These are phyloP conservation scores for Penicillium crustosum DNA, from an alignment of 2,329 filamentous ascomycete genomes.

Conservation along the genomic window DNA sequence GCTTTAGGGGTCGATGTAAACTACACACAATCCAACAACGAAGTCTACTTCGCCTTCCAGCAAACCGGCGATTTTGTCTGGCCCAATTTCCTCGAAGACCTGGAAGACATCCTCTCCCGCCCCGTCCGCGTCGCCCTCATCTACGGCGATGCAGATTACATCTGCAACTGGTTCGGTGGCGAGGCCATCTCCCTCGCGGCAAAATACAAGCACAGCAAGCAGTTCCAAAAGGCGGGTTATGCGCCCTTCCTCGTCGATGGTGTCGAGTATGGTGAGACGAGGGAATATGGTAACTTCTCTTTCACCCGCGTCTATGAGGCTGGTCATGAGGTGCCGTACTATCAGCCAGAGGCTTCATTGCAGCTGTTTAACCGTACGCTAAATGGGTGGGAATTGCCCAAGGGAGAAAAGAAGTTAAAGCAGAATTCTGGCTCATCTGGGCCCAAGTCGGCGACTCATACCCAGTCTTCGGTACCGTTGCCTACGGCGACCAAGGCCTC, in stretches of 20 bases:
- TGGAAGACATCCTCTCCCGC: slow-evolving; percentile 59
- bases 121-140: slow-evolving; percentile 70
- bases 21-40: slow-evolving; percentile 50
- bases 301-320: slow-evolving; percentile 67
- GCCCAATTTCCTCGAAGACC: slow-evolving; percentile 58
- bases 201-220: slow-evolving; percentile 49
- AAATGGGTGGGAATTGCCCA: slow-evolving; percentile 55
- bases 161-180: slow-evolving; percentile 66
- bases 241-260: slow-evolving; percentile 68
- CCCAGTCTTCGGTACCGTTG: slow-evolving; percentile 42
- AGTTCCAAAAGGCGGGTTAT: slow-evolving; percentile 69
- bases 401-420: slow-evolving; percentile 45
- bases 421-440: slow-evolving; percentile 44
- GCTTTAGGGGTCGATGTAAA: slow-evolving; percentile 65
- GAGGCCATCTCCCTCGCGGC: slow-evolving; percentile 68
- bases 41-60: slow-evolving; percentile 51
- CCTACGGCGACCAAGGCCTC: slow-evolving; percentile 19
- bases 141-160: slow-evolving; percentile 63
- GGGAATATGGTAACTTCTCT: slow-evolving; percentile 73
- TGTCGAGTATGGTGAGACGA: slow-evolving; percentile 66
- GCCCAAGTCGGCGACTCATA: slow-evolving; percentile 45
- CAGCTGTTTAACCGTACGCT: slow-evolving; percentile 63
- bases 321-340: slow-evolving; percentile 61
- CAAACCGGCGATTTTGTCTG: slow-evolving; percentile 63
- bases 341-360: slow-evolving; percentile 60